These are phyloP conservation scores for Scheffersomyces stipitis DNA, from an alignment of 805 yeast species.

Conservation along the genomic window DNA sequence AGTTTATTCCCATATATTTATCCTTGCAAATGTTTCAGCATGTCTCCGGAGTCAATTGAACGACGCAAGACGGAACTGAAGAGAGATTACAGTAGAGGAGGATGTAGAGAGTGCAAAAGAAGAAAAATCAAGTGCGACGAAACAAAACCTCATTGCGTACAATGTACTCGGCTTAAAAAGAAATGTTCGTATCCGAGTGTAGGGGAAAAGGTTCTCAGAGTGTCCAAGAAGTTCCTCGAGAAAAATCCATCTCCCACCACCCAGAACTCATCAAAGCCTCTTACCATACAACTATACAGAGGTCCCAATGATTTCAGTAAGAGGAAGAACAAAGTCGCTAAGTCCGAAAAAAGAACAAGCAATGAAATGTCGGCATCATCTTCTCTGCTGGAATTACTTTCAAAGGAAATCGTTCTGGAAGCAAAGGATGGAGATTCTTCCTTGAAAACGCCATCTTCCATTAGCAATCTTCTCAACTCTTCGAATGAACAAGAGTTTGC, in stretches of 20 bases:
- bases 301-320: constrained; percentile 8
- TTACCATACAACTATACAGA: constrained; percentile 7
- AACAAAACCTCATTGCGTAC: constrained; percentile 28
- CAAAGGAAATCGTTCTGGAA: too few relatives aligned
- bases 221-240: constrained; percentile 14
- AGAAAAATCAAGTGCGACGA: constrained; percentile 42
- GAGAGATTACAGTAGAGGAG: constrained; percentile 31
- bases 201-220: constrained; percentile 35
- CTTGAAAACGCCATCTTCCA: constrained; percentile 1
- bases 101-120: constrained; percentile 42
- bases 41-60: neutral
- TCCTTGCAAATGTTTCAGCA: too few relatives aligned
- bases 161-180: constrained; percentile 29
- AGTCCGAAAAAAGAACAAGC: neutral
- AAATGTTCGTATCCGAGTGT: constrained; percentile 31
- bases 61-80: neutral
- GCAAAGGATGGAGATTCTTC: neutral
- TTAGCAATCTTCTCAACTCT: constrained; percentile 2
- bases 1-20: too few relatives aligned
- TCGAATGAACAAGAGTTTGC: neutral
- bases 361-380: neutral
- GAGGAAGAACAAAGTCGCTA: neutral
- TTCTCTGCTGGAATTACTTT: neutral
- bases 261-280: neutral
- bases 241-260: neutral